phyloP scores from a whole-genome alignment of 1,139 yeast genomes.

The Saccharomyces hybrid region DNA sequence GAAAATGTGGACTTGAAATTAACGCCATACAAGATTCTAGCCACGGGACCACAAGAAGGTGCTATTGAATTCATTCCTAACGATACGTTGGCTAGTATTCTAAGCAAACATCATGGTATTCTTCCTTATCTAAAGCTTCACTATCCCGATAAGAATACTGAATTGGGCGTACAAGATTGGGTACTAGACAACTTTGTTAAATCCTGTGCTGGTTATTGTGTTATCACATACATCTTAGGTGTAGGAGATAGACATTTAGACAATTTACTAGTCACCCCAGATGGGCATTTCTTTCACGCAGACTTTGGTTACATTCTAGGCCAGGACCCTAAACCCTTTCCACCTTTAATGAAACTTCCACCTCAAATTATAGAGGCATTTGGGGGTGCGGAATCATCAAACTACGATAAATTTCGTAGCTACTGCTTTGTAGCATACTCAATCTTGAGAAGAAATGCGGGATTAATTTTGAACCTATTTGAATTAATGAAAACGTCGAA shows the following conservation, averaged over 20 bases:
- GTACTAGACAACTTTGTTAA: constrained; percentile 92
- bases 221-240: constrained; percentile 86
- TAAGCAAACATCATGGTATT: constrained; percentile 68
- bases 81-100: constrained; percentile 76
- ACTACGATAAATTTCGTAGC: constrained; percentile 78
- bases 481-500: constrained; percentile 93
- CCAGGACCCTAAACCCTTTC: constrained; percentile 96
- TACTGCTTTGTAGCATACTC: constrained; percentile 94
- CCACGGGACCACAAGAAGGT: constrained; percentile 88
- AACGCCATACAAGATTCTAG: constrained; percentile 84
- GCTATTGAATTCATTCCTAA: constrained; percentile 90
- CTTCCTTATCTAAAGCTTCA: constrained; percentile 60
- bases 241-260: constrained; percentile 97
- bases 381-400: constrained; percentile 86
- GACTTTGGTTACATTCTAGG: constrained; percentile 97
- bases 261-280: constrained; percentile 65
- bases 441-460: constrained; percentile 81
- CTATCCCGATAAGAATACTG: constrained; percentile 51
- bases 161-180: constrained; percentile 63
- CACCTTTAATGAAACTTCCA: constrained; percentile 96
- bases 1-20: constrained; percentile 85
- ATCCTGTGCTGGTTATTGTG: constrained; percentile 97
- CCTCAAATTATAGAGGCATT: constrained; percentile 96
- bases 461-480: constrained; percentile 79
- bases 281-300: constrained; percentile 90